Evolutionary conservation across 805 yeast species (phyloP), one percentile per base, ranked within the genome.

Genomic region (Candida loeiensis): DNA sequence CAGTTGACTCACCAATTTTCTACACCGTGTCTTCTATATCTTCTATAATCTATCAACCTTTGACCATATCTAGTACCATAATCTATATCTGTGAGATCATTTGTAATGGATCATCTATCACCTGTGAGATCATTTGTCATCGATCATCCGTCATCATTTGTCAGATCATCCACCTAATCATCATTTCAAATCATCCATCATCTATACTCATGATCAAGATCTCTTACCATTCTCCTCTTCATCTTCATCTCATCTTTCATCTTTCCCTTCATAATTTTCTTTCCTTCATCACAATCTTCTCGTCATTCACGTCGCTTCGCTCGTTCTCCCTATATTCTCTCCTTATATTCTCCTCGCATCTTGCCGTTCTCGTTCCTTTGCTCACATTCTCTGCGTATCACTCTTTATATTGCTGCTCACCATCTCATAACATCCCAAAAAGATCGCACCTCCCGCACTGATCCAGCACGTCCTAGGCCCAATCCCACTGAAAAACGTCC

Each of bases 401-500:
- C 9, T 14, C 26, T 15, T 22, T 30, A 37, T 31, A 18, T 37
- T 37, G 16, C 26, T 24, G 7, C 36, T 34, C 8, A 79, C 83
- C 16, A 81, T 61, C 62, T 95, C 99, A 56, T 93, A 93, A 40
- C 87, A 86, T 4, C 99, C 99, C 41, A 93, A 69, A 67, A 95
- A 93, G 13, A 95, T 89, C 13, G 98, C 96, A 20, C 99, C 99
- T 15, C 99, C 99, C 4, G 95, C 93, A 64, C 95, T 82, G 42
- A 93, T 91, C 99, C 99, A 93, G 78, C 85, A 72, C 0, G 97
- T 90, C 59, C 99, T 74, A 4, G 99, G 98, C 0, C 95, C 97
- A 19, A 91, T 73, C 11, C 99, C 99, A 36, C 76, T 76, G 56
- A 79, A 76, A 49, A 93, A 88, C 1, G 84, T 88, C 6, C 57